Percentiles rank a stretch among this genome's conserved stretches.
Evolutionary conservation across 2,329 filamentous ascomycete genomes (phyloP).

Genomic region (Golovinomyces cichoracearum): DNA sequence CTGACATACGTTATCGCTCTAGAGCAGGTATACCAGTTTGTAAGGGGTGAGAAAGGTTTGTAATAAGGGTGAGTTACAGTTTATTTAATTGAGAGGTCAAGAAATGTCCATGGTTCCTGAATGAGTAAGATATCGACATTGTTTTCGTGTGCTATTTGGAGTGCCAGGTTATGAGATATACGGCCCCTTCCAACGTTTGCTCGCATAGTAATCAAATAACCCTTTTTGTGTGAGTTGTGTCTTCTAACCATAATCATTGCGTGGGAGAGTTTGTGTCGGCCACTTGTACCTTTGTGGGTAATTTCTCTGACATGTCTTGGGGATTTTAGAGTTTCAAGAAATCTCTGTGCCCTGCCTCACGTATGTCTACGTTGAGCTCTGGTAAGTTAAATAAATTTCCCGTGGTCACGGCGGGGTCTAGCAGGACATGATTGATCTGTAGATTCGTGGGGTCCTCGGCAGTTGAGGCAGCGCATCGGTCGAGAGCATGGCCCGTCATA

Average conservation of each 20-base stretch:
- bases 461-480: background rate
- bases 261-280: background rate
- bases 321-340: background rate
- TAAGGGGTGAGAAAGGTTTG: background rate
- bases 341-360: no score
- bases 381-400: no score
- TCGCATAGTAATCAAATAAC: background rate
- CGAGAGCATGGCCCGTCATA: background rate
- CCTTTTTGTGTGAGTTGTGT: background rate
- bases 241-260: background rate
- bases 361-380: no score
- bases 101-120: background rate
- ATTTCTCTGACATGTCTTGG: background rate
- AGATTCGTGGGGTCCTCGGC: no score
- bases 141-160: background rate
- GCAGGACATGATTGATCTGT: no score
- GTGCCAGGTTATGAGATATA: background rate
- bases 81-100: background rate
- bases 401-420: no score
- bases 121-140: background rate
- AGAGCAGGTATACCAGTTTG: background rate
- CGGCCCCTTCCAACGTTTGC: background rate
- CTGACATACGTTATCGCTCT: background rate
- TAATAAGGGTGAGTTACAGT: background rate
- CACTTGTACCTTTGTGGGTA: background rate